phyloP scores from a whole-genome alignment of 2,329 filamentous ascomycete species.

The Diaporthe sp. region DNA sequence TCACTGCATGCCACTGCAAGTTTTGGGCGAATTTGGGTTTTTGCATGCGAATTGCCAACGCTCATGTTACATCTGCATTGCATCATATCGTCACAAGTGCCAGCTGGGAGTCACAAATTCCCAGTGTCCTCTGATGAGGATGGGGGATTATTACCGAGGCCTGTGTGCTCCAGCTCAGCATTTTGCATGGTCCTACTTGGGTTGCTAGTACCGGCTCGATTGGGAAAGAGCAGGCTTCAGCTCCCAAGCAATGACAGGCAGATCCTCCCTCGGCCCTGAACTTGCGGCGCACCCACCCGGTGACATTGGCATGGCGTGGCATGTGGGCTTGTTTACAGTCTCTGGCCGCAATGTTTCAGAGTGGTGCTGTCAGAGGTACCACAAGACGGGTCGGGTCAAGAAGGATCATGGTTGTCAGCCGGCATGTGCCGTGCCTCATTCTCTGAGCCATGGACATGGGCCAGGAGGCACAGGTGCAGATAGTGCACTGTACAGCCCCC shows the following conservation, averaged over 20 bases:
- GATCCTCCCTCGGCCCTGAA: neutral
- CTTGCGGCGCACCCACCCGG: neutral
- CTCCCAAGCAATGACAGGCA: neutral
- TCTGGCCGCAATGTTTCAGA: conserved; percentile 24
- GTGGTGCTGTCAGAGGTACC: conserved; percentile 25
- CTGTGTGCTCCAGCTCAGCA: neutral
- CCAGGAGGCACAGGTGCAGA: conserved; percentile 4
- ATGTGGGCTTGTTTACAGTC: conserved; percentile 25
- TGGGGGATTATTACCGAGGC: conserved; percentile 5
- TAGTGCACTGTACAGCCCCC: conserved; percentile 29
- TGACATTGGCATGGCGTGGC: neutral
- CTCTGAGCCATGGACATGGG: conserved; percentile 15
- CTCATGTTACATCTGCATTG: conserved; percentile 33
- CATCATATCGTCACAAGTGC: conserved; percentile 38
- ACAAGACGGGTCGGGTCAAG: conserved; percentile 22
- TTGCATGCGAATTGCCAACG: conserved; percentile 7
- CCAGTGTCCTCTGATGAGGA: neutral
- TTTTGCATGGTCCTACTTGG: neutral
- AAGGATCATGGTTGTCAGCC: conserved; percentile 29
- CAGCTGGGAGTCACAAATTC: conserved; percentile 18
- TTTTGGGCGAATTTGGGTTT: neutral
- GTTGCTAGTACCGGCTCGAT: neutral
- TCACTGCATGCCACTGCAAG: conserved; percentile 12
- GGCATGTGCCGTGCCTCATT: conserved; percentile 26
- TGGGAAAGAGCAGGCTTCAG: conserved; percentile 11